Base-by-base conservation (phyloP, 306 rosid genomes). In the Ammopiptanthus mongolicus region DNA sequence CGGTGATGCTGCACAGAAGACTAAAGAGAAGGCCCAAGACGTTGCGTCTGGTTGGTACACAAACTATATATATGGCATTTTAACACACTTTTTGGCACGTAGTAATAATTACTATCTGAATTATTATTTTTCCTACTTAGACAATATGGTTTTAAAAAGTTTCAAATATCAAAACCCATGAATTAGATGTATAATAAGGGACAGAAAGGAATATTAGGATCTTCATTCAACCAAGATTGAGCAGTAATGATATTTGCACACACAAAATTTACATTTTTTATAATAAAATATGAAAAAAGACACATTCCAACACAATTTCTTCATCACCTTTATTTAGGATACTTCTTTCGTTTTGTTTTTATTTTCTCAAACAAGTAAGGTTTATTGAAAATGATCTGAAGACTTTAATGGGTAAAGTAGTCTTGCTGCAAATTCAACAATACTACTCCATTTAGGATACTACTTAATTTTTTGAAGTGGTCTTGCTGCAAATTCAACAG, bases 31-130 rank as follows among this genome's bases (percentile, higher is more conserved):
- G 12, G 8, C 69, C 66, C 78, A 83, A 46, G 80, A 86, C 0
- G 79, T 22, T 0, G 85, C 93, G 1, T 80, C 93, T 69, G 95
- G 98, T 90, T 60, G 14, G 85, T 80, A 57, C 22, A 12, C 65
- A 1, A 39, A 64, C 65, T 41, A 37, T 4, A 34, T 25, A 25
- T 25, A 25, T 25, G 28, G 1, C 28, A 7, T 42, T 11, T 46
- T 14, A 33, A 77, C 51, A 51, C 25, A 53, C 44, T 2, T 37
- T 25, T 25, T 12, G 3, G 14, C 5, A 21, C 8, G 31, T 53
- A 19, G 46, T 3, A 18, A 15, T 3, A 18, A 15, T 48, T 17
- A 17, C 22, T 17, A 15, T 17, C 22, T 14, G 34, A 64, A 19
- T 44, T 19, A 22, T 29, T 8, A 18, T 25, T 25, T 9, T 36